phyloP scores from a whole-genome alignment of 2,329 filamentous ascomycete species.

The Ceratocystiopsis brevicomis region DNA sequence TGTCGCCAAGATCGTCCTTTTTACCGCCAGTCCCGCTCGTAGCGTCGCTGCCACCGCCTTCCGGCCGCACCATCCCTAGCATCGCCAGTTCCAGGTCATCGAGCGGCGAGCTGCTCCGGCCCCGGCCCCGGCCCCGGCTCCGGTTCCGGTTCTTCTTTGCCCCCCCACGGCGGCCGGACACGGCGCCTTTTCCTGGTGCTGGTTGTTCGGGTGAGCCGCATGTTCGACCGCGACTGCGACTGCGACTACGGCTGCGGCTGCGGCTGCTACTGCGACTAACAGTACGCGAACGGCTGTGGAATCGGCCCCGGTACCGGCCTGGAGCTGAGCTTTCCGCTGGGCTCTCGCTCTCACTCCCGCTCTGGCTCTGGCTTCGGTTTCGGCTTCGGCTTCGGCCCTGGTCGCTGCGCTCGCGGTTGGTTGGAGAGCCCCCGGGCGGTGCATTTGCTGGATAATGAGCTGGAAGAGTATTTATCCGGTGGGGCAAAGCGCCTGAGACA shows the following conservation, averaged over 20 bases:
- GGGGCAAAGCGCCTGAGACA: too few species aligned
- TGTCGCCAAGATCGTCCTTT: background rate
- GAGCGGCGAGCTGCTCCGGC: conserved; percentile 10
- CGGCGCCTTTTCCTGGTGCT: too few species aligned
- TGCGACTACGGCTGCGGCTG: background rate
- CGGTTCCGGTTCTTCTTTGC: conserved; percentile 1
- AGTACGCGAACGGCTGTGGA: background rate
- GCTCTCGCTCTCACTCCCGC: background rate
- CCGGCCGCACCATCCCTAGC: conserved; percentile 11
- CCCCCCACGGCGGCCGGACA: too few species aligned
- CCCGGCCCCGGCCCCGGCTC: too few species aligned
- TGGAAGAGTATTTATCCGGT: too few species aligned
- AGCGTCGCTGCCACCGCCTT: conserved; percentile 2
- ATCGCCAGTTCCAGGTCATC: conserved; percentile 11
- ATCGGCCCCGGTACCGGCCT: background rate
- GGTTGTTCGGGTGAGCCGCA: background rate
- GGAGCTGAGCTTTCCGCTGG: background rate
- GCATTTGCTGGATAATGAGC: too few species aligned
- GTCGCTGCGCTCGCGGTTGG: too few species aligned
- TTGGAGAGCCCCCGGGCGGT: too few species aligned
- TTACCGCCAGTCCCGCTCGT: background rate
- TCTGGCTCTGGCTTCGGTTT: background rate
- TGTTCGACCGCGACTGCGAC: background rate
- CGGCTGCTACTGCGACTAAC: background rate
- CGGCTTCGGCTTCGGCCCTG: too few species aligned